Conservation (phyloP, 805 yeast genomes). For the Wickerhamiella azyma region DNA sequence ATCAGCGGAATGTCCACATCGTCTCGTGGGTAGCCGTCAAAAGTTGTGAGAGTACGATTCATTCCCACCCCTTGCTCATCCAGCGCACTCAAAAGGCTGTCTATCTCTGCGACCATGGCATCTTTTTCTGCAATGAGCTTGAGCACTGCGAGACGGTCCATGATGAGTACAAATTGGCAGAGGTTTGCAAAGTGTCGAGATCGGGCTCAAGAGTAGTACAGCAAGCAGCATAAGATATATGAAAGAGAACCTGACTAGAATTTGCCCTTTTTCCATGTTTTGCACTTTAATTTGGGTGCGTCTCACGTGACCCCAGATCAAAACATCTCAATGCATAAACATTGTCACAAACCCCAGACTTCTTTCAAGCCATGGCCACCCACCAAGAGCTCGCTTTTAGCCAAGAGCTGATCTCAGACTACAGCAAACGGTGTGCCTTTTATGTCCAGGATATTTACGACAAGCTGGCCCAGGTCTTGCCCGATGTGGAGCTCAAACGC, state of each 20-base stretch:
- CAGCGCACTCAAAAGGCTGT: slow-evolving; percentile 32
- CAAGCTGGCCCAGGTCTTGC: not conserved
- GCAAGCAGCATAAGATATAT: no score
- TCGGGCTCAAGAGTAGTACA: no score
- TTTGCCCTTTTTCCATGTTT: no score
- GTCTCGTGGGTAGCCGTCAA: slow-evolving; percentile 73
- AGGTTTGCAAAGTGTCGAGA: no score
- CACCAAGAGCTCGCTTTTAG: not conserved
- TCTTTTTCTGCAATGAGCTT: slow-evolving; percentile 14
- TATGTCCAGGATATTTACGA: not conserved
- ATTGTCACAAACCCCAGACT: not conserved
- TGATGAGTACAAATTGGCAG: not conserved
- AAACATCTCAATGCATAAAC: not conserved
- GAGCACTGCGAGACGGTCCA: slow-evolving; percentile 11
- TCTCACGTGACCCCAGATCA: no score
- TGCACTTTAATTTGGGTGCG: no score
- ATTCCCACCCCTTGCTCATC: slow-evolving; percentile 39
- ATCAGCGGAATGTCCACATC: slow-evolving; percentile 70
- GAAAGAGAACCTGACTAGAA: no score
- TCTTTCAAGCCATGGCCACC: not conserved
- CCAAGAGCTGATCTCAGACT: not conserved
- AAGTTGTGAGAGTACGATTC: slow-evolving; percentile 48
- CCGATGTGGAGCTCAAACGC: not conserved
- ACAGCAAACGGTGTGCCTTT: not conserved
- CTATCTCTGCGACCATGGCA: slow-evolving; percentile 31